Conservation (phyloP, 768 basidiomycete species). For the Neoboletus magnificus region DNA sequence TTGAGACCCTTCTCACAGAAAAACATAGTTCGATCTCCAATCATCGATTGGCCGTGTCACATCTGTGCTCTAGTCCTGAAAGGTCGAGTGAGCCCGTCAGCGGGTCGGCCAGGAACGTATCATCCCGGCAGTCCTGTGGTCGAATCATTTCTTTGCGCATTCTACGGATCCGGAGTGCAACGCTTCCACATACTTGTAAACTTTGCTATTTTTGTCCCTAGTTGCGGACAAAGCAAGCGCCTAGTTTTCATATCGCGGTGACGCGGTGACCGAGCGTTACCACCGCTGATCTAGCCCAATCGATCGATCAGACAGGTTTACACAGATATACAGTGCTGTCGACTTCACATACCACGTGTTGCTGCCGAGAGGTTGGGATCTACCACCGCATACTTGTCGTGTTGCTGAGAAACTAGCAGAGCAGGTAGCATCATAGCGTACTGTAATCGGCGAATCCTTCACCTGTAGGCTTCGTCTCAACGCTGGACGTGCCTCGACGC, state of each 20-base stretch:
- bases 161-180: conserved; percentile 5
- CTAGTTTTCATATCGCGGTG: conserved; percentile 2
- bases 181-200: background rate
- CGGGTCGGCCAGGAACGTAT: conserved; percentile 25
- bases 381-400: conserved; percentile 8
- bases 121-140: conserved; percentile 9
- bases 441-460: background rate
- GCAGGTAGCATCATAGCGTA: background rate
- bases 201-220: conserved; percentile 13
- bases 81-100: conserved; percentile 15
- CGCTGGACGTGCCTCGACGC: background rate
- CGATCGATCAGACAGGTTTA: conserved; percentile 9
- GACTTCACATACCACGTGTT: conserved; percentile 18
- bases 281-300: conserved; percentile 20
- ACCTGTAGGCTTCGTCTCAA: background rate
- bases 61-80: conserved; percentile 20
- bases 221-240: conserved; percentile 7
- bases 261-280: conserved; percentile 12
- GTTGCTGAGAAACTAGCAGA: conserved; percentile 10
- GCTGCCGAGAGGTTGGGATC: conserved; percentile 8
- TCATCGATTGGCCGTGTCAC: conserved; percentile 21
- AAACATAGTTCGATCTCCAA: conserved; percentile 18
- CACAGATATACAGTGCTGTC: conserved; percentile 12
- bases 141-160: conserved; percentile 13
- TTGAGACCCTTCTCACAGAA: conserved; percentile 17